Evolutionary conservation across 768 basidiomycete species (phyloP).

Genomic region (Mycena maculata): DNA sequence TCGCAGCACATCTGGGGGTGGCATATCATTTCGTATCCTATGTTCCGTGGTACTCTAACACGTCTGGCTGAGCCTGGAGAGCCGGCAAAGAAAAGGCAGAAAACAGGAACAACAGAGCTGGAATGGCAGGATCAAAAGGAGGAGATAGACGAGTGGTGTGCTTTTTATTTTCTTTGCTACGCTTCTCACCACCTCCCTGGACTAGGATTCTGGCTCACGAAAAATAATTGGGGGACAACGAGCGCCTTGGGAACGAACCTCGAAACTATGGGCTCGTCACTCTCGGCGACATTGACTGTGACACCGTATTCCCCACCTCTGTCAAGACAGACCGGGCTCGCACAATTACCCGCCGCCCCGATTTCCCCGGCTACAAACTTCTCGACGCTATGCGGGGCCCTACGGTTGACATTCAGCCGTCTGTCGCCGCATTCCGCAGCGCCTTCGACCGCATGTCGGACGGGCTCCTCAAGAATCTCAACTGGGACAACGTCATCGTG

Average conservation of each 20-base stretch:
- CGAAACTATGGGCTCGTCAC: slow-evolving; percentile 9
- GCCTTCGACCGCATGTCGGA: slow-evolving; percentile 25
- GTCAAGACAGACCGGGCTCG: not conserved
- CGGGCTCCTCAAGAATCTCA: slow-evolving; percentile 11
- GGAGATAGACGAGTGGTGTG: slow-evolving; percentile 17
- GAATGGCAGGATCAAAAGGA: no score
- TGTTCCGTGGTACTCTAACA: not conserved
- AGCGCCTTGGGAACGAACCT: not conserved
- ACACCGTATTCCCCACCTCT: slow-evolving; percentile 7
- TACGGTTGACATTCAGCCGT: slow-evolving; percentile 12
- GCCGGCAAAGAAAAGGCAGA: not conserved
- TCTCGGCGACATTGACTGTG: not conserved
- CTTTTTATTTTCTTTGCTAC: not conserved
- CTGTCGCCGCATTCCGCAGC: slow-evolving; percentile 5
- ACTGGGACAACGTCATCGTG: slow-evolving; percentile 22
- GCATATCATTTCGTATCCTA: not conserved
- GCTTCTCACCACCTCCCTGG: not conserved
- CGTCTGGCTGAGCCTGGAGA: not conserved
- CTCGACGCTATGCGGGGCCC: not conserved
- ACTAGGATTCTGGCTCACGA: not conserved
- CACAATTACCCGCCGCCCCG: not conserved
- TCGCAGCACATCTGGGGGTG: slow-evolving; percentile 7
- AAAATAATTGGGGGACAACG: not conserved
- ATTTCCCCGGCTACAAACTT: not conserved
- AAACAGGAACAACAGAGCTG: not conserved